Evolutionary conservation across 768 basidiomycete genomes (phyloP).

Genomic region (Mycena olivaceomarginata): DNA sequence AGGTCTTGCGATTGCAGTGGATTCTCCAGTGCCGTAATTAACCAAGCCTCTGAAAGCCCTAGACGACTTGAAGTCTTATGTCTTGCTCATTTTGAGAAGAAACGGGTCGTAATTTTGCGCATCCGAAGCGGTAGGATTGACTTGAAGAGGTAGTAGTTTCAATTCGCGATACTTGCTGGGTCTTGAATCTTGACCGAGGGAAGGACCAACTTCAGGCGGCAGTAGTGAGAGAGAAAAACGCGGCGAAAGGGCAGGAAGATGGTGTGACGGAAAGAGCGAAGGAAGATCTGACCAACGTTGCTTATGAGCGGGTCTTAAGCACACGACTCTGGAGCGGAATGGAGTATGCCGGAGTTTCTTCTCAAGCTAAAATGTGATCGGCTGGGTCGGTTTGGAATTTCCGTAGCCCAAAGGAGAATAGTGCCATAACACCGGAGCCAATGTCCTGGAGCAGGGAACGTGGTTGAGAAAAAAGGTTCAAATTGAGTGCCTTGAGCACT

Average conservation of each 20-base stretch:
- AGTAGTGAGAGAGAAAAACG: slow-evolving; percentile 1
- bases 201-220: slow-evolving; percentile 12
- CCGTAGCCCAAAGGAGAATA: not conserved
- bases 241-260: too few relatives aligned
- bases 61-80: slow-evolving; percentile 12
- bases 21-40: slow-evolving; percentile 8
- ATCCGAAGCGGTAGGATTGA: slow-evolving; percentile 4
- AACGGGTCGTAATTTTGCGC: slow-evolving; percentile 2
- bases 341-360: slow-evolving; percentile 12
- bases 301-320: too few relatives aligned
- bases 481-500: not conserved
- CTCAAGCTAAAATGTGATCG: slow-evolving; percentile 1
- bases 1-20: slow-evolving; percentile 4
- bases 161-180: slow-evolving; percentile 7
- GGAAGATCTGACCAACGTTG: too few relatives aligned
- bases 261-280: too few relatives aligned
- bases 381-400: not conserved
- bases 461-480: not conserved
- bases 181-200: slow-evolving; percentile 21
- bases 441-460: not conserved
- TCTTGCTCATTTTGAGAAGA: slow-evolving; percentile 2
- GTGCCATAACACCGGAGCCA: not conserved
- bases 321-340: not conserved
- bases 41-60: slow-evolving; percentile 15
- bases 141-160: not conserved